Base-by-base conservation (phyloP, 1,284 basidiomycete species). In the Rhodotorula sp. region DNA sequence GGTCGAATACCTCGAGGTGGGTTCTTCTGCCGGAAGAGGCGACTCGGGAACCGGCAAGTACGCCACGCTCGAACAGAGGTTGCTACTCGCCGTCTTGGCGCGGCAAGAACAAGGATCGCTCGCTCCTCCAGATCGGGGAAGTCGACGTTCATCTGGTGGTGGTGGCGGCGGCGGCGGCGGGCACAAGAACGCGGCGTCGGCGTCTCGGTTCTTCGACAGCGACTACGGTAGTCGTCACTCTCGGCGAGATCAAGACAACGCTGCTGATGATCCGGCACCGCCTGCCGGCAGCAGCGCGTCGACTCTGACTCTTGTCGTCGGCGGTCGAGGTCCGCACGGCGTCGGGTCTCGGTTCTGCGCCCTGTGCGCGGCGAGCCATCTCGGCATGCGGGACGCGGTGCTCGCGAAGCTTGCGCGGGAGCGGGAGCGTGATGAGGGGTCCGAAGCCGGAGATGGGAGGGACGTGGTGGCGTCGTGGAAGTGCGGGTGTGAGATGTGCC, bases 301-400 rank as follows among this genome's bases (percentile, higher is more conserved):
- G 21, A 46, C 70, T n/a, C 58, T 57, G n/a, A 67, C 68, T 18
- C 58, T 73, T 49, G 62, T 73, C 12, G 31, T 73, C 20, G 71
- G 71, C 51, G 68, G 60, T 5, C 16, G 14, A 15, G 58, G 49
- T 10, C 34, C 51, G 12, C 43, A 58, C 21, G 54, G 60, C 3
- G 10, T 7, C 20, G 66, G 31, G 15, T 68, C 39, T 43, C 51
- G 71, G 12, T 70, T 70, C 48, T 73, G 71, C 56, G 39, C 47
- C 6, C 31, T 39, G 10, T 73, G 71, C 48, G 71, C 71, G 10
- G 65, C 54, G 34, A 49, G 39, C 3, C 71, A 73, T 46, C 58
- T 73, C 34, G 62, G 65, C 0, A 4, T 72, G 21, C 43, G 56
- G 18, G 63, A 64, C 20, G 26, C 47, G 18, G 26, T 8, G 21